Percentiles rank a stretch among this genome's conserved stretches.
phyloP scores from a whole-genome alignment of 495 filamentous ascomycete species.

The Clohesyomyces aquaticus region DNA sequence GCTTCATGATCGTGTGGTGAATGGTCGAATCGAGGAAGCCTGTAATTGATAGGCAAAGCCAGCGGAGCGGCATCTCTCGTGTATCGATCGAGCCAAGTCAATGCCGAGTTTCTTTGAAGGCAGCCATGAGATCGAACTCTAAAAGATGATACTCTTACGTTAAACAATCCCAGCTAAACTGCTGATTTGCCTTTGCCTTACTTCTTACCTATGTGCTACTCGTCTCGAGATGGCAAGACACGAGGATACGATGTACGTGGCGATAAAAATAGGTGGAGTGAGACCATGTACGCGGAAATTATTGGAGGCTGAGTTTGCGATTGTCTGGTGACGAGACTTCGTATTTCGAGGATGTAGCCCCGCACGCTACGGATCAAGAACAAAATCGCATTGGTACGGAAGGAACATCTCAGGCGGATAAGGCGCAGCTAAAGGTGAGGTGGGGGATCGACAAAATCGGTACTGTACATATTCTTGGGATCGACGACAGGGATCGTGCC shows the following conservation, averaged over 20 bases:
- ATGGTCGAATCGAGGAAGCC: background rate
- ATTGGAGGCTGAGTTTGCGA: background rate
- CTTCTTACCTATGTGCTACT: background rate
- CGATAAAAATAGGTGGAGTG: background rate
- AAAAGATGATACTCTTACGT: background rate
- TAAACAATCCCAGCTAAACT: background rate
- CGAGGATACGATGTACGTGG: background rate
- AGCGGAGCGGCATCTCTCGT: background rate
- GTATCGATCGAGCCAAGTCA: too few species aligned
- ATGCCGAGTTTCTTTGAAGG: too few species aligned
- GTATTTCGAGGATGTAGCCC: background rate
- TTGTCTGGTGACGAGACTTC: background rate
- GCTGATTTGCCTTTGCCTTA: background rate
- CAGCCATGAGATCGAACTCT: too few species aligned
- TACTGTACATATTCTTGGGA: background rate
- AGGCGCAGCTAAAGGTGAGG: background rate
- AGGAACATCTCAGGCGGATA: background rate
- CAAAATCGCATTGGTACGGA: background rate
- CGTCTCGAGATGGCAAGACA: background rate
- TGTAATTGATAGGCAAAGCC: background rate
- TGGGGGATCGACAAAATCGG: background rate
- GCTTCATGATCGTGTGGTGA: background rate
- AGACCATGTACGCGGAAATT: background rate
- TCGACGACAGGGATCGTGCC: background rate
- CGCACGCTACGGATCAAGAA: background rate